Conservation (phyloP, 2,329 filamentous ascomycete species). For the Myriangium duriaei region DNA sequence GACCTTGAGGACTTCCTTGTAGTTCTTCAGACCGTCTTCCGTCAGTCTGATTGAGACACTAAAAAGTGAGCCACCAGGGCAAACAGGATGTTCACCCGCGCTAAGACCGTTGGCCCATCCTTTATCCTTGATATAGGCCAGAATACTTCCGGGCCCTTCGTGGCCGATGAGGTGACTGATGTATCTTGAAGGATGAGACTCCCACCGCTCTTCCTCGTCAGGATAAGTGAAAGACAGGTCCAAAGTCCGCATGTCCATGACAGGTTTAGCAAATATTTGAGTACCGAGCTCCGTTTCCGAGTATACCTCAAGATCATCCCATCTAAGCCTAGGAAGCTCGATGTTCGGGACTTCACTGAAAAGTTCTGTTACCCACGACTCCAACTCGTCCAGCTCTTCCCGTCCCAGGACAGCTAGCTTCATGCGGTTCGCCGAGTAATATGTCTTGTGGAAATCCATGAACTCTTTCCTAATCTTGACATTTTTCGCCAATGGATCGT, state of each 20-base stretch:
- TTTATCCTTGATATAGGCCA: slow-evolving; percentile 79
- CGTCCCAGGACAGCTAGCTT: slow-evolving; percentile 78
- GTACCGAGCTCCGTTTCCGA: slow-evolving; percentile 49
- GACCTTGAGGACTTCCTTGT: slow-evolving; percentile 68
- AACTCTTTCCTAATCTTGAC: slow-evolving; percentile 83
- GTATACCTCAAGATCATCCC: slow-evolving; percentile 51
- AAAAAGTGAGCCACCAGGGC: slow-evolving; percentile 70
- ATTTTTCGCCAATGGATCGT: slow-evolving; percentile 62
- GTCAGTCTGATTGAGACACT: slow-evolving; percentile 69
- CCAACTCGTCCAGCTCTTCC: slow-evolving; percentile 68
- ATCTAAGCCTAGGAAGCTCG: slow-evolving; percentile 54
- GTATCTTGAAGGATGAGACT: slow-evolving; percentile 73
- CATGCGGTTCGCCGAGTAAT: slow-evolving; percentile 91
- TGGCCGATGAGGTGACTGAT: slow-evolving; percentile 83
- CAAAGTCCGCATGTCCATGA: slow-evolving; percentile 73
- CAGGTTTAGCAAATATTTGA: slow-evolving; percentile 78
- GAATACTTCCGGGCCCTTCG: slow-evolving; percentile 82
- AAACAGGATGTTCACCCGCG: slow-evolving; percentile 62
- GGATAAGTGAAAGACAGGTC: slow-evolving; percentile 75
- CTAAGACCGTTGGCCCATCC: slow-evolving; percentile 80
- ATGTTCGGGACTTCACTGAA: slow-evolving; percentile 77
- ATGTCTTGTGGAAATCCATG: slow-evolving; percentile 77
- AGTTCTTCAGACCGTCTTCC: slow-evolving; percentile 70
- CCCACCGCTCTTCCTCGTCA: slow-evolving; percentile 68
- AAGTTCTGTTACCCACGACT: slow-evolving; percentile 72